phyloP scores from a whole-genome alignment of 164 flowering plant species.

The Santalum album region DNA sequence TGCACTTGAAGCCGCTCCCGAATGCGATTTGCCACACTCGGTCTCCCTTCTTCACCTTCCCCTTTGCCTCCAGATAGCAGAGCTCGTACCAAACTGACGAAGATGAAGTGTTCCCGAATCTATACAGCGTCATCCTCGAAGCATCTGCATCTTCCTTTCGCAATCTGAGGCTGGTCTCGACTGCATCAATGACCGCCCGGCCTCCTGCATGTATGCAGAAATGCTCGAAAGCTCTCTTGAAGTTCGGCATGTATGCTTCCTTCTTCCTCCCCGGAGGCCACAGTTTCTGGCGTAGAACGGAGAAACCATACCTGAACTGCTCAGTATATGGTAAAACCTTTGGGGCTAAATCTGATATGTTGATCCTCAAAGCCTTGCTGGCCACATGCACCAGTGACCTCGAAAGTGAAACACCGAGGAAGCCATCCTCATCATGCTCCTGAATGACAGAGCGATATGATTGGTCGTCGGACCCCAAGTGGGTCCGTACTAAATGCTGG shows the following conservation, averaged over 20 bases:
- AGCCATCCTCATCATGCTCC: conserved; percentile 29
- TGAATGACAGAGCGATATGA: conserved; percentile 37
- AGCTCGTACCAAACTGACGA: conserved; percentile 50
- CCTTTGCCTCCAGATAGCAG: conserved; percentile 46
- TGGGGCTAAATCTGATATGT: conserved; percentile 33
- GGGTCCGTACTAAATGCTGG: conserved; percentile 36
- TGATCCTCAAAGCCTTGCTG: conserved; percentile 29
- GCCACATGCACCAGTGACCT: conserved; percentile 31
- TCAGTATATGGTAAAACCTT: conserved; percentile 36
- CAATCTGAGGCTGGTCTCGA: conserved; percentile 30
- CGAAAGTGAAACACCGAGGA: conserved; percentile 33
- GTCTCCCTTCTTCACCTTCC: conserved; percentile 37
- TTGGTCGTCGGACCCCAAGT: conserved; percentile 37
- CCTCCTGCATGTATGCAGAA: conserved; percentile 62
- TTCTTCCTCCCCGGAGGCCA: conserved; percentile 6
- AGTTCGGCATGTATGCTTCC: conserved; percentile 27
- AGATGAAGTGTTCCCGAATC: conserved; percentile 54
- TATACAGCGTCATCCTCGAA: conserved; percentile 47
- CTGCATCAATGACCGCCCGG: conserved; percentile 35
- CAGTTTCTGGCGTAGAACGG: conserved; percentile 10
- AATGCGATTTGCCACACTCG: conserved; percentile 41
- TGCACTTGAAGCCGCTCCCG: conserved; percentile 45
- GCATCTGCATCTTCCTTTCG: conserved; percentile 33
- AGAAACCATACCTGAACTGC: conserved; percentile 31
- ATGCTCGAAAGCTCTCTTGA: conserved; percentile 44